Evolutionary conservation across 2,329 filamentous ascomycete species (phyloP), one percentile per base, ranked within the genome.

Genomic region (Colletotrichum sp.): DNA sequence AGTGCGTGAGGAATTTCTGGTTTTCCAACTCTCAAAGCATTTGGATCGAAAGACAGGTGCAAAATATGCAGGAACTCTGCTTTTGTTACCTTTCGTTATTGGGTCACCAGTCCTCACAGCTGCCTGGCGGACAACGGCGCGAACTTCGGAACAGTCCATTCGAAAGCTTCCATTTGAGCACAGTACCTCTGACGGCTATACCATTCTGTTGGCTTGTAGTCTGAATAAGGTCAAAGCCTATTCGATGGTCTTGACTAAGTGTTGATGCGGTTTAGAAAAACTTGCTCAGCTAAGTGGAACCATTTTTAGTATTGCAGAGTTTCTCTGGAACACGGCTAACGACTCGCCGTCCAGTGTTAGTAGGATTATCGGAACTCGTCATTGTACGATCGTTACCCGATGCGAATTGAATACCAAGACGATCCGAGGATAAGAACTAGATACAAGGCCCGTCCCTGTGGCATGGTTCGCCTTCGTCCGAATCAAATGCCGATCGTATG

Each of bases 1-100:
- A 48, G 9, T 1, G 21, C 18, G 5, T 3, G 3, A 48, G 18
- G 2, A 7, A 7, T 7, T 12, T 7, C 1, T 48, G 0, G 10
- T 48, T 48, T n/a, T 3, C 2, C 18, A 48, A 48, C 18, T n/a
- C 9, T 4, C 2, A 48, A 48, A 48, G n/a, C 43, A 48, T n/a
- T 48, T 48, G 43, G 43, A 48, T 48, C 10, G 43, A 21, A n/a
- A 48, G 18, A 48, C 38, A 48, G 12, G 18, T 12, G 18, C 43
- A 7, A n/a, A n/a, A n/a, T 12, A 13, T 12, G 18, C 43, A 48
- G 9, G 9, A 48, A 48, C 10, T 48, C 4, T 48, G 18, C 18
- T 13, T 3, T n/a, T 48, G 1, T 13, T 48, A 3, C 18, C 18
- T 6, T 48, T 48, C 18, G 18, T 48, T 48, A 48, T 48, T 48